Evolutionary conservation across 2,329 filamentous ascomycete genomes (phyloP).

Genomic region (Xylaria multiplex): DNA sequence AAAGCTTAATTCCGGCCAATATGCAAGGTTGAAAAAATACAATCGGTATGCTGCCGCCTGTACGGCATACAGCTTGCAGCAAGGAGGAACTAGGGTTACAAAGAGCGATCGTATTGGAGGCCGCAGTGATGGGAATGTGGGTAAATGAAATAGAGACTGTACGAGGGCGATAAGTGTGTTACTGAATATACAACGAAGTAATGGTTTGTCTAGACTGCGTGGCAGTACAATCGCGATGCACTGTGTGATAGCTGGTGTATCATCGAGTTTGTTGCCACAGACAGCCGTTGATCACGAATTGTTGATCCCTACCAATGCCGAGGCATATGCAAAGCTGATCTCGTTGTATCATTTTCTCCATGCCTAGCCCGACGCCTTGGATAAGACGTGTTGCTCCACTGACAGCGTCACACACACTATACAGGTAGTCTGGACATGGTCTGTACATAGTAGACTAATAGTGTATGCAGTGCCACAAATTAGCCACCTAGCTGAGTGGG

Average conservation of each 20-base stretch:
- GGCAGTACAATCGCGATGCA: not conserved
- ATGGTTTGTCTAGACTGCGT: slow-evolving; percentile 4
- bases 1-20: slow-evolving; percentile 15
- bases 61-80: not conserved
- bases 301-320: slow-evolving; percentile 5
- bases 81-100: not conserved
- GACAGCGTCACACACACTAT: not conserved
- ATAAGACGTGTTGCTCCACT: not conserved
- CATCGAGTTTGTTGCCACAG: slow-evolving; percentile 6
- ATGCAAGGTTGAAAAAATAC: not conserved
- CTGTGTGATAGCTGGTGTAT: not conserved
- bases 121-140: not conserved
- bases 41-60: not conserved
- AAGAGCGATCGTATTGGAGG: slow-evolving; percentile 7
- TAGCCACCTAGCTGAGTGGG: slow-evolving; percentile 11
- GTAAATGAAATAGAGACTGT: not conserved
- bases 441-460: not conserved
- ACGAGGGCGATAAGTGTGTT: not conserved
- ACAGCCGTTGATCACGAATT: slow-evolving; percentile 18
- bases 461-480: not conserved
- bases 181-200: not conserved
- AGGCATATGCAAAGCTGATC: slow-evolving; percentile 28
- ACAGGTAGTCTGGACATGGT: too few species aligned
- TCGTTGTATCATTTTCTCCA: slow-evolving; percentile 18
- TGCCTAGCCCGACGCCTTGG: slow-evolving; percentile 9